These are phyloP conservation scores for Penicillium freii DNA, from an alignment of 2,329 filamentous ascomycete species.

Conservation along the genomic window DNA sequence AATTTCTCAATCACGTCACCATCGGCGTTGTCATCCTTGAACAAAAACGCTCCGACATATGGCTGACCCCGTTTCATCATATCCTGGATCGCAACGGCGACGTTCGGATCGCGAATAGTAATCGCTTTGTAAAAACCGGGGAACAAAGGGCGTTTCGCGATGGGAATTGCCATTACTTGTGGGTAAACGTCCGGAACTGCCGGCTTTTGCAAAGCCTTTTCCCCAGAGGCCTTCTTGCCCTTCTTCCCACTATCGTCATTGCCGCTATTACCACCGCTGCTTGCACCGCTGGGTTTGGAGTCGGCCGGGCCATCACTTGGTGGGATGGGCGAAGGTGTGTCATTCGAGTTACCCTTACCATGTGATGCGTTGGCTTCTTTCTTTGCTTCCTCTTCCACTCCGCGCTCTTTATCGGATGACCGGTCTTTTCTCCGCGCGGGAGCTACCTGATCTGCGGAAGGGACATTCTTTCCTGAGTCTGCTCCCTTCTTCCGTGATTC, in stretches of 20 bases:
- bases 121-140: constrained; percentile 99
- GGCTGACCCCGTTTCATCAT: constrained; percentile 96
- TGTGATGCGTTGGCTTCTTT: constrained; percentile 40
- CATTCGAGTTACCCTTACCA: constrained; percentile 50
- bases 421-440: constrained; percentile 43
- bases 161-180: constrained; percentile 95
- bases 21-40: constrained; percentile 94
- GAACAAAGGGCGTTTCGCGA: constrained; percentile 88
- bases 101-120: constrained; percentile 89
- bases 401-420: constrained; percentile 38
- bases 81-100: constrained; percentile 87
- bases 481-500: constrained; percentile 44
- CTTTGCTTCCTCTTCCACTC: constrained; percentile 41
- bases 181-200: constrained; percentile 93
- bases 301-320: constrained; percentile 36
- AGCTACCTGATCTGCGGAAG: constrained; percentile 27
- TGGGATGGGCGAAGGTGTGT: constrained; percentile 47
- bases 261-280: constrained; percentile 46
- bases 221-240: constrained; percentile 65
- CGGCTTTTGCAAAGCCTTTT: constrained; percentile 79
- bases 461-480: constrained; percentile 34
- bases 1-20: constrained; percentile 88
- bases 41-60: constrained; percentile 93
- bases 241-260: constrained; percentile 67
- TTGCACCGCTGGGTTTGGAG: constrained; percentile 56